phyloP scores from a whole-genome alignment of 257 asterid genomes.

The Nicotiana paniculata region DNA sequence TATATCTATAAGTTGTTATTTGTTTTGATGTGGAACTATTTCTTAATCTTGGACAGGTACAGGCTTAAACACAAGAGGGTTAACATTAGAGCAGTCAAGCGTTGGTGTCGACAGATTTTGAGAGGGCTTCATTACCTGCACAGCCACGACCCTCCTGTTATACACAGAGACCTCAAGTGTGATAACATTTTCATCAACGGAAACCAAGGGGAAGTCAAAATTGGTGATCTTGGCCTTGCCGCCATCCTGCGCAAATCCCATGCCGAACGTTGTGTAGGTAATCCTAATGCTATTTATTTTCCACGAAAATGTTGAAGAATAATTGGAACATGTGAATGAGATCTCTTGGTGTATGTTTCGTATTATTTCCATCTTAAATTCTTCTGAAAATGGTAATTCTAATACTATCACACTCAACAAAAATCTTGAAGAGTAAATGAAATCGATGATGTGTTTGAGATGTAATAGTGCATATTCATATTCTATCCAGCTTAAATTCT shows the following conservation, averaged over 20 bases:
- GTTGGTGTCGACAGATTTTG: slow-evolving; percentile 85
- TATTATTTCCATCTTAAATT: background rate
- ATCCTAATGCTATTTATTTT: background rate
- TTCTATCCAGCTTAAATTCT: background rate
- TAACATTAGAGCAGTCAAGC: slow-evolving; percentile 75
- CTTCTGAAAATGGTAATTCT: background rate
- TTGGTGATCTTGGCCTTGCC: slow-evolving; percentile 90
- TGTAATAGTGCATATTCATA: background rate
- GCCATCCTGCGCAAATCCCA: slow-evolving; percentile 76
- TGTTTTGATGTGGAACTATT: background rate
- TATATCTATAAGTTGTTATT: background rate
- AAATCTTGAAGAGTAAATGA: too few relatives aligned
- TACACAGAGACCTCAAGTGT: slow-evolving; percentile 90
- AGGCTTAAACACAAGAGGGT: slow-evolving; percentile 74
- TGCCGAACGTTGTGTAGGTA: slow-evolving; percentile 85
- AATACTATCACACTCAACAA: background rate
- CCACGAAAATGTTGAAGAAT: background rate
- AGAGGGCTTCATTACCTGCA: slow-evolving; percentile 80
- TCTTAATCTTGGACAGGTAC: slow-evolving; percentile 37
- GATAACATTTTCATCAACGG: slow-evolving; percentile 86
- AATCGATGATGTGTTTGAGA: too few relatives aligned
- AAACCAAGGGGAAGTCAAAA: slow-evolving; percentile 84
- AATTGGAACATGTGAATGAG: background rate
- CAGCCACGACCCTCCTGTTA: slow-evolving; percentile 77
- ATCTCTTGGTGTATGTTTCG: too few relatives aligned